Base-by-base conservation (phyloP, 495 filamentous ascomycete genomes). In the Ascobolus immersus region DNA sequence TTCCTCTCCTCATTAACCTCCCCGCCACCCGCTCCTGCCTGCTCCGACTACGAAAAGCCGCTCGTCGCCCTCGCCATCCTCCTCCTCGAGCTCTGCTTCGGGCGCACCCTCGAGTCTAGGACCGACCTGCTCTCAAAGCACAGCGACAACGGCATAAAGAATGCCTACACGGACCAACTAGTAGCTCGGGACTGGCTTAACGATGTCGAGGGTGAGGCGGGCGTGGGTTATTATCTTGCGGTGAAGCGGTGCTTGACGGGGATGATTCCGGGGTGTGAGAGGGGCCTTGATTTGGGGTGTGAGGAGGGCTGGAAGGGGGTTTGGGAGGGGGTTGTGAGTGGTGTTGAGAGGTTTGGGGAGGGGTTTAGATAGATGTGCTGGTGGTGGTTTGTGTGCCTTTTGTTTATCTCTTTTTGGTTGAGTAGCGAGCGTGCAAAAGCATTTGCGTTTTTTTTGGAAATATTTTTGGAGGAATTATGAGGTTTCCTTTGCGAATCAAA, bases 51-150 rank as follows among this genome's bases (percentile, higher is more conserved):
- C n/a, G n/a, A n/a, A n/a, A n/a, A n/a, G n/a, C n/a, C n/a, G n/a
- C 34, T 51, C 0, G 35, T 37, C 17, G 32, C 31, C 7, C 41
- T 54, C 1, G 50, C 48, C 14, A 54, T 58, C 17, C 25, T 51
- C n/a, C 44, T 58, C 12, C 40, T 58, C 0, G 51, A 58, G 33
- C 48, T 58, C 5, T 56, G 51, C 28, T 58, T 56, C 29, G 49
- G 51, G 8, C 34, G 22, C 3, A 19, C 37, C 2, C 39, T 58
- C 1, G 50, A 47, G 17, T 33, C 37, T 2, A 33, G 49, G 15
- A 18, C 37, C 1, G 26, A 33, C 30, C 37, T 52, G 1, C 31
- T 37, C 2, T 22, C 27, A 7, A 41, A 44, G 37, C 35, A 44
- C 4, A 6, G 34, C 14, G 31, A 25, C 17, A 34, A 40, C 4